Evolutionary conservation across 1,284 basidiomycete genomes (phyloP), one percentile per base, ranked within the genome.

Genomic region (Ganoderma meredithae): DNA sequence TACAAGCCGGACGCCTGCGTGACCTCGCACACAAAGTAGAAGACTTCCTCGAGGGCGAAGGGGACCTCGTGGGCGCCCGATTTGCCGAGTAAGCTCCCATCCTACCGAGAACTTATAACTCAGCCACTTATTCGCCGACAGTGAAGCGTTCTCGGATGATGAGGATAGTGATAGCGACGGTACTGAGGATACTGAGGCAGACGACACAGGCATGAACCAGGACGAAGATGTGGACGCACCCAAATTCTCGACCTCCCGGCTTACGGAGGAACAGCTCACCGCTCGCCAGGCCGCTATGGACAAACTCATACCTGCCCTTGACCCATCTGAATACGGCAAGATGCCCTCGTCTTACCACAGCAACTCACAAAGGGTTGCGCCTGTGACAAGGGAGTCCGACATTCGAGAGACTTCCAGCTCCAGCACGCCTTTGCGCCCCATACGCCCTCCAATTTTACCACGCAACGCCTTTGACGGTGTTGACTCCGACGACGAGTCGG

Each of bases 31-130:
- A 86, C 70, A 94, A 95, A 78, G 94, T 98, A 0, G 91, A 95
- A 75, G 84, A 85, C 39, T 98, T 98, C 77, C 89, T 98, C 1
- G 91, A 95, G 73, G 95, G 93, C 1, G 82, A 96, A 77, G 96
- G 96, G 6, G 91, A 94, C 71, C 71, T 97, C 6, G 91, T 95
- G 73, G 96, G 96, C 1, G 96, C 95, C 0, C 81, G 85, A 70
- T 97, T 98, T 75, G 88, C 91, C 62, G 96, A 97, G 95, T 97
- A 80, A 76, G 93, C 64, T 63, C 69, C 58, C 64, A 61, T 64
- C 47, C 36, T 56, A 44, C 27, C 27, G 4, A 31, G 9, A 4
- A 19, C 12, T 55, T 41, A 0, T 1, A 6, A 1, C 13, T 22
- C 9, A 19, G 49, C 47, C 64, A 40, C 61, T 62, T 25, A 62